These are phyloP conservation scores for Musa itinerans DNA, from an alignment of 176 grass and related monocot species.

Conservation along the genomic window DNA sequence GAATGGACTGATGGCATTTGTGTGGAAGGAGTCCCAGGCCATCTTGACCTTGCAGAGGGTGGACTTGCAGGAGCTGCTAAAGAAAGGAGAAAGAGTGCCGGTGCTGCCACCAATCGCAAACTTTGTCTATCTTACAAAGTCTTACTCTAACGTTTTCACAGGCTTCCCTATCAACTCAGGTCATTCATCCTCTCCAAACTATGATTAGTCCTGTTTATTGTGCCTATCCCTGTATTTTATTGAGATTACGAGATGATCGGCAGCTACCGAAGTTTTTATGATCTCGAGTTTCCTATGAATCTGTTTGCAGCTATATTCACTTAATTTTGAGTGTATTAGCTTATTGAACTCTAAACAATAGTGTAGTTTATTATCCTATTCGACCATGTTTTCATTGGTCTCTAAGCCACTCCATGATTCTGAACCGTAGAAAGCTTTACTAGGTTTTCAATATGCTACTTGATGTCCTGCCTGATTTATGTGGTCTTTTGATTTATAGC, in stretches of 20 bases:
- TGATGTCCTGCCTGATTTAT: too few relatives aligned
- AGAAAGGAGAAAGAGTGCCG: slow-evolving; percentile 62
- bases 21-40: slow-evolving; percentile 61
- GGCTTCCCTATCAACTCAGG: slow-evolving; percentile 36
- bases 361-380: too few relatives aligned
- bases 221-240: background rate
- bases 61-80: slow-evolving; percentile 45
- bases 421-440: too few relatives aligned
- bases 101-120: slow-evolving; percentile 49
- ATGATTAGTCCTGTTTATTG: background rate
- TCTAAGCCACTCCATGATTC: too few relatives aligned
- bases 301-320: background rate
- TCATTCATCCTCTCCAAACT: slow-evolving; percentile 45
- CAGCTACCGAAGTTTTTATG: background rate
- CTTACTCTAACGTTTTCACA: slow-evolving; percentile 71
- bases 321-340: background rate
- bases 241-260: background rate
- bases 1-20: slow-evolving; percentile 66
- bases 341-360: too few relatives aligned
- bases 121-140: slow-evolving; percentile 70
- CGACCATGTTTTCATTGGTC: too few relatives aligned
- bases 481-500: too few relatives aligned
- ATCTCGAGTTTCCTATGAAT: background rate
- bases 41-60: slow-evolving; percentile 67
- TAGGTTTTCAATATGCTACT: too few relatives aligned